Evolutionary conservation across 73 alveolate genomes (phyloP), one percentile per base, ranked within the genome.

Genomic region (Blepharisma japonicum): DNA sequence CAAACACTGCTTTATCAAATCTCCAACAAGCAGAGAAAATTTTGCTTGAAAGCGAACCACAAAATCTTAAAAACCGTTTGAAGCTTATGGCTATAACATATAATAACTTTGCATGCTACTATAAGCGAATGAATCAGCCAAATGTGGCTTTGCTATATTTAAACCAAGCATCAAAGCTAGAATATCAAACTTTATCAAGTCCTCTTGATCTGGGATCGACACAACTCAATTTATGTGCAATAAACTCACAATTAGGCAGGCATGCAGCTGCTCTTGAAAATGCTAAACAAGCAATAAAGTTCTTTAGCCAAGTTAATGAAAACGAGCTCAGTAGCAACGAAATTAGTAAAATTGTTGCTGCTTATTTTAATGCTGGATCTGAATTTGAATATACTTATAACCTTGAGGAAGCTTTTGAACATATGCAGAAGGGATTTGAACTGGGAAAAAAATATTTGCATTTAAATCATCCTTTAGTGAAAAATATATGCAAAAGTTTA

Each of bases 91-190:
- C 85, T 6, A 23, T 85, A 38, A 85, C 92, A 5, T 71, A 56
- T 21, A 85, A 85, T 79, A 85, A 85, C 71, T 56, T 85, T 20
- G 92, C 89, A 5, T 85, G 92, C 81, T 85, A 53, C 50, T 85
- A 80, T 54, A 85, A 85, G 49, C 72, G 91, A 56, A 85, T 48
- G 54, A 80, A 81, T 46, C 80, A 85, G 56, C 89, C 89, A 0
- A 80, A 85, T 27, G 87, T 85, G 5, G 92, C 92, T 6, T 39
- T 85, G 77, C 49, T 67, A 45, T 85, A 80, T 45, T 54, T 85
- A 42, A 72, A 39, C 18, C 23, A 71, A 20, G 56, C 92, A 4
- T 38, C 68, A 5, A 67, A 85, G 9, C 6, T 78, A 5, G 92
- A 85, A 55, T 8, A 38, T 14, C 47, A 14, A 11, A 82, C 55